Percentiles rank a stretch among this genome's conserved stretches.
Evolutionary conservation across 129 eudicot genomes (phyloP).

Genomic region (Flaveria brownii): DNA sequence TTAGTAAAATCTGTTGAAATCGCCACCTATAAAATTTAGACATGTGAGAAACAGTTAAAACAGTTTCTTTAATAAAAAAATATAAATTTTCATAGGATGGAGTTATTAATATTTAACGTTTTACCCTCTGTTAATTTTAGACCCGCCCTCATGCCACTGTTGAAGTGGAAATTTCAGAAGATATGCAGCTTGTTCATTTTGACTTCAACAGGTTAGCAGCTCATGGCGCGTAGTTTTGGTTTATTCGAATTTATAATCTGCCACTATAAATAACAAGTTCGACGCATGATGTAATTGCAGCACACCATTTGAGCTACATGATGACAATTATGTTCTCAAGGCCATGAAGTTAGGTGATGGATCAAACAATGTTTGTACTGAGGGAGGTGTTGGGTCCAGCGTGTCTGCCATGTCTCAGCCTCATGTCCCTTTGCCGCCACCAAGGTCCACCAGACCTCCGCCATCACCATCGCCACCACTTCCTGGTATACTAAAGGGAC

Average conservation of each 20-base stretch:
- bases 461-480: slow-evolving; percentile 78
- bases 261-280: background rate
- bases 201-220: slow-evolving; percentile 80
- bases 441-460: slow-evolving; percentile 61
- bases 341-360: slow-evolving; percentile 68
- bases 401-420: slow-evolving; percentile 43
- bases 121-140: slow-evolving; percentile 38
- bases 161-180: slow-evolving; percentile 91
- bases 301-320: slow-evolving; percentile 69
- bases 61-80: background rate
- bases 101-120: background rate
- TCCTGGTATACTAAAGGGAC: slow-evolving; percentile 89
- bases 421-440: slow-evolving; percentile 38
- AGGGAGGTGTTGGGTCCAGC: slow-evolving; percentile 64
- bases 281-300: slow-evolving; percentile 37
- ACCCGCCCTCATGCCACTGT: slow-evolving; percentile 92
- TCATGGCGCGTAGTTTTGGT: background rate
- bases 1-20: background rate
- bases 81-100: background rate
- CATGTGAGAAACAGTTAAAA: background rate
- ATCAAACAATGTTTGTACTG: slow-evolving; percentile 34
- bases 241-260: background rate
- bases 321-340: slow-evolving; percentile 66
- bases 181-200: slow-evolving; percentile 91
- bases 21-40: background rate